phyloP scores from a whole-genome alignment of 495 filamentous ascomycete species.

The Penicillium simplicissimum region DNA sequence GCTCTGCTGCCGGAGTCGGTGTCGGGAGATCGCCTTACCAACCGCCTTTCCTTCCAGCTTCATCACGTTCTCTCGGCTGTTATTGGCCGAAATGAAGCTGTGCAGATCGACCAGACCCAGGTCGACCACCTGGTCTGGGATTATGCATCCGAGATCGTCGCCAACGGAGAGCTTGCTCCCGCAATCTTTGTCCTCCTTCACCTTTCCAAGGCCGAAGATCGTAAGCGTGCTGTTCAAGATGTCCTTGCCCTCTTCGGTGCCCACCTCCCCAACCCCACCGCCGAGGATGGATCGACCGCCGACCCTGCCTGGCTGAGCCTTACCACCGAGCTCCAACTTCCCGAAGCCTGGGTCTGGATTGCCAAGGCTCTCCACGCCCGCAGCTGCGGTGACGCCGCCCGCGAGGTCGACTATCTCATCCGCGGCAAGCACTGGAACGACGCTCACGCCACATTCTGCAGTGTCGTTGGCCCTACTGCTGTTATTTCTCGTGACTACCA shows the following conservation, averaged over 20 bases:
- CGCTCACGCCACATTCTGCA: constrained; percentile 79
- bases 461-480: constrained; percentile 72
- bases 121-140: constrained; percentile 66
- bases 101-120: constrained; percentile 40
- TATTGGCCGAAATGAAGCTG: constrained; percentile 46
- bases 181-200: constrained; percentile 77
- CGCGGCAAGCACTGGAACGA: constrained; percentile 72
- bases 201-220: constrained; percentile 61
- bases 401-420: constrained; percentile 74
- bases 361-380: constrained; percentile 84
- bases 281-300: constrained; percentile 48
- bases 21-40: constrained; percentile 66
- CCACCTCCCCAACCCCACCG: constrained; percentile 54
- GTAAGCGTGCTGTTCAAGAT: constrained; percentile 66
- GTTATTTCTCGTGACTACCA: constrained; percentile 77
- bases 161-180: constrained; percentile 64
- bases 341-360: constrained; percentile 77
- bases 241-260: constrained; percentile 60
- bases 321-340: constrained; percentile 61
- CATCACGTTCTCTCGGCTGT: constrained; percentile 57
- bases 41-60: constrained; percentile 82
- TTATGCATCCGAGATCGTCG: constrained; percentile 72
- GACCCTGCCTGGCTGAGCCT: constrained; percentile 56
- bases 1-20: constrained; percentile 51
- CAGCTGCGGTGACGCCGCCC: constrained; percentile 59